phyloP scores from a whole-genome alignment of 768 basidiomycete species.

The Lentinula lateritia region DNA sequence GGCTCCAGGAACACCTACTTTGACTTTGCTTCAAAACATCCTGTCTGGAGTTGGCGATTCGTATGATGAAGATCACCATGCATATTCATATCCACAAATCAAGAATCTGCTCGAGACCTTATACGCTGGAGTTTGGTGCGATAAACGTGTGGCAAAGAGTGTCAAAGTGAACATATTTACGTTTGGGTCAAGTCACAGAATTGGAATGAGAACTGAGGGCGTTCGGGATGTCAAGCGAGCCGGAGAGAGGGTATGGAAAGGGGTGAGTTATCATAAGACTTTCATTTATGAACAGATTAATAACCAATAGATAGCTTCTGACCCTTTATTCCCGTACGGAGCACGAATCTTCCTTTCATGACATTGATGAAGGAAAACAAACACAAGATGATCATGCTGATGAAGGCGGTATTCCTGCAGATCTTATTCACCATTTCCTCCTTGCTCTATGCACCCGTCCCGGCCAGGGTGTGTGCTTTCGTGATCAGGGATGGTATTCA shows the following conservation, averaged over 20 bases:
- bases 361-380: background rate
- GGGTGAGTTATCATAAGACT: background rate
- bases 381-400: background rate
- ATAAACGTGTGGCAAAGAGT: background rate
- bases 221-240: background rate
- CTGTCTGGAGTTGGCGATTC: background rate
- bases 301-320: background rate
- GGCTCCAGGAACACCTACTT: background rate
- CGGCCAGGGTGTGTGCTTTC: constrained; percentile 83
- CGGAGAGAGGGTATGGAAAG: constrained; percentile 2
- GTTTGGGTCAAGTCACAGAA: background rate
- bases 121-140: constrained; percentile 2
- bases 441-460: constrained; percentile 78
- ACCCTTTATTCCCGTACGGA: background rate
- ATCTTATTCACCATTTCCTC: constrained; percentile 83
- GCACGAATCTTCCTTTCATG: background rate
- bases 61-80: background rate
- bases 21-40: background rate
- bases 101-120: background rate
- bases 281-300: background rate
- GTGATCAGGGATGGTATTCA: constrained; percentile 87
- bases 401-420: constrained; percentile 48
- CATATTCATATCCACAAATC: background rate
- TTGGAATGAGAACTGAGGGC: background rate
- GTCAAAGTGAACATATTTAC: background rate